Percentiles rank a stretch among this genome's conserved stretches.
Conservation (phyloP, 306 rosid genomes). For the Dalbergia cultrata region DNA sequence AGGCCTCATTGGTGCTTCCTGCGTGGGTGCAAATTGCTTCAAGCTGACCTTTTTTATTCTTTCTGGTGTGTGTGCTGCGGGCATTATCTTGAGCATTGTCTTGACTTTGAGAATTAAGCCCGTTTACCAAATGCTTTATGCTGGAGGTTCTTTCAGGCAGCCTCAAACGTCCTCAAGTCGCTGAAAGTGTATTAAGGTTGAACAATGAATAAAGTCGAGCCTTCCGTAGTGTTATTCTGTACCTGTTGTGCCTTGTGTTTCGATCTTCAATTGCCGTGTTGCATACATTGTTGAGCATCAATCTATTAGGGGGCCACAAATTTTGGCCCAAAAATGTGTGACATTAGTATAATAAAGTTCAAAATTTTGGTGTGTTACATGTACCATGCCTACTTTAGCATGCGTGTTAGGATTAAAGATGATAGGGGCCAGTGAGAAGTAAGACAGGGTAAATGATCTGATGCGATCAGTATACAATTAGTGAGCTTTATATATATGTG, state of each 20-base stretch:
- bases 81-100: conserved; percentile 65
- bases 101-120: conserved; percentile 70
- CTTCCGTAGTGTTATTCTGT: not conserved
- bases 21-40: conserved; percentile 79
- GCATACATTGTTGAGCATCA: conserved; percentile 23
- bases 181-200: conserved; percentile 38
- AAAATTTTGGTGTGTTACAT: conserved; percentile 29
- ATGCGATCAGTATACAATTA: not conserved
- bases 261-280: not conserved
- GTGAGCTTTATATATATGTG: conserved; percentile 21
- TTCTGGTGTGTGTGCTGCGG: conserved; percentile 64
- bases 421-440: not conserved
- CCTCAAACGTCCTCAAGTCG: conserved; percentile 58
- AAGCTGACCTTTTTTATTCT: conserved; percentile 68
- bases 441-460: conserved; percentile 18
- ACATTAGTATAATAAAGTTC: conserved; percentile 6
- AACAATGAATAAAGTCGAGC: conserved; percentile 28
- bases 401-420: conserved; percentile 26
- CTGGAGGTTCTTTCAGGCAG: conserved; percentile 82
- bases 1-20: conserved; percentile 44
- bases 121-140: conserved; percentile 80
- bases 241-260: not conserved
- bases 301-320: not conserved
- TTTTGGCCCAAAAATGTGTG: not conserved
- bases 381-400: conserved; percentile 5